These are phyloP conservation scores for Boletus patriciae DNA, from an alignment of 768 basidiomycete genomes.

Conservation along the genomic window DNA sequence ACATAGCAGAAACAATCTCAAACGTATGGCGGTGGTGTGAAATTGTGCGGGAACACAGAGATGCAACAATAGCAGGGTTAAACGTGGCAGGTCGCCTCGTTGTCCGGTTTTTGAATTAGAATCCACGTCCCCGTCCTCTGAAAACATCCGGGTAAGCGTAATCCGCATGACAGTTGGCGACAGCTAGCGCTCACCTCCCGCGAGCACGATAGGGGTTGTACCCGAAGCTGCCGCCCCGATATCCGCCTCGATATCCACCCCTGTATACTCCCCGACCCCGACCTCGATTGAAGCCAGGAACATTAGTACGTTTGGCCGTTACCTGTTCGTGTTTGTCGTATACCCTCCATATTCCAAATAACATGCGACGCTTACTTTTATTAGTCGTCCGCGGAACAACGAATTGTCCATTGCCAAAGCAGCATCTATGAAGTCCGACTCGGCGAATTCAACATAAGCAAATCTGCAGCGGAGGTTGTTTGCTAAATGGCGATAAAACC, in stretches of 20 bases:
- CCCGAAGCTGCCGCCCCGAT: slow-evolving; percentile 52
- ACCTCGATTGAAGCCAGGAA: slow-evolving; percentile 88
- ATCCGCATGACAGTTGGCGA: slow-evolving; percentile 9
- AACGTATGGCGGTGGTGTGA: slow-evolving; percentile 15
- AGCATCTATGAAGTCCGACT: slow-evolving; percentile 85
- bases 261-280: slow-evolving; percentile 70
- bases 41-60: slow-evolving; percentile 11
- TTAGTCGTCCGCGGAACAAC: slow-evolving; percentile 88
- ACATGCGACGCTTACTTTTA: slow-evolving; percentile 62
- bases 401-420: slow-evolving; percentile 94
- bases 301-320: slow-evolving; percentile 91
- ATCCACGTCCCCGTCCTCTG: slow-evolving; percentile 79
- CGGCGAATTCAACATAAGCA: slow-evolving; percentile 98
- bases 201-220: slow-evolving; percentile 61
- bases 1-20: slow-evolving; percentile 25
- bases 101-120: slow-evolving; percentile 27
- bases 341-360: background rate
- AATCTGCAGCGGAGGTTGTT: slow-evolving; percentile 54
- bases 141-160: slow-evolving; percentile 7
- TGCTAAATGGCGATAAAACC: slow-evolving; percentile 3
- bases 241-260: slow-evolving; percentile 62
- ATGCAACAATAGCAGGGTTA: slow-evolving; percentile 6
- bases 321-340: slow-evolving; percentile 54
- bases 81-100: slow-evolving; percentile 19
- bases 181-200: slow-evolving; percentile 71